Base-by-base conservation (phyloP, 805 yeast genomes). In the Yarrowia divulgata region DNA sequence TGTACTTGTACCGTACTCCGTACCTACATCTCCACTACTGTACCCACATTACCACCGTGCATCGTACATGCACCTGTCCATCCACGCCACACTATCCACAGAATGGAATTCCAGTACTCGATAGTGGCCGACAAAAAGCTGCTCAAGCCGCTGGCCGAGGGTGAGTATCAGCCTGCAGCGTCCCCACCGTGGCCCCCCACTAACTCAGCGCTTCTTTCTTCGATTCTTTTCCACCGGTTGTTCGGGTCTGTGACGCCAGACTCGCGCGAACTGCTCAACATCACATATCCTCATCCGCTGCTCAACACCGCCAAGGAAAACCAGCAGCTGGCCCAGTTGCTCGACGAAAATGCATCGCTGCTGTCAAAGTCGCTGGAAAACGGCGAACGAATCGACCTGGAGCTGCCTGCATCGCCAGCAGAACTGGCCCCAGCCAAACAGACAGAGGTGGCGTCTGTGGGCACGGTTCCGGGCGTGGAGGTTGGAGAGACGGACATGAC, bases 141-240 rank as follows among this genome's bases (percentile, higher is more conserved):
- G 57, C 55, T 63, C n/a, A 63, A 63, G 46, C 57, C 68, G 23
- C 35, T 63, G 57, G 57, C 48, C 4, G 66, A 60, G 23, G 66
- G 66, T 60, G 66, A 60, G 66, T 60, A 19, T 13, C 12, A 3
- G 1, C 14, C 29, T 23, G 13, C 0, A 6, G 7, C n/a, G 45
- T 2, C 63, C 12, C 45, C 6, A 5, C 13, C 32, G 14, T n/a
- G 14, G 9, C 35, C n/a, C 5, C 48, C 34, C n/a, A 42, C 52
- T 60, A 60, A 60, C 66, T 0, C 68, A 48, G 68, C 68, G n/a
- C 48, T 89, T 35, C 76, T 90, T 68, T 87, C 90, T 81, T 80
- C 90, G 1, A 85, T 90, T 19, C 85, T 90, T 75, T 90, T 90
- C 76, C 85, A 87, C 69, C 79, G 96, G 54, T 79, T 89, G 35